A percentile compares a stretch with the other conserved stretches of the same genome.
These are phyloP conservation scores for Eruca vesicaria DNA, from an alignment of 441 rosid genomes.

Conservation along the genomic window DNA sequence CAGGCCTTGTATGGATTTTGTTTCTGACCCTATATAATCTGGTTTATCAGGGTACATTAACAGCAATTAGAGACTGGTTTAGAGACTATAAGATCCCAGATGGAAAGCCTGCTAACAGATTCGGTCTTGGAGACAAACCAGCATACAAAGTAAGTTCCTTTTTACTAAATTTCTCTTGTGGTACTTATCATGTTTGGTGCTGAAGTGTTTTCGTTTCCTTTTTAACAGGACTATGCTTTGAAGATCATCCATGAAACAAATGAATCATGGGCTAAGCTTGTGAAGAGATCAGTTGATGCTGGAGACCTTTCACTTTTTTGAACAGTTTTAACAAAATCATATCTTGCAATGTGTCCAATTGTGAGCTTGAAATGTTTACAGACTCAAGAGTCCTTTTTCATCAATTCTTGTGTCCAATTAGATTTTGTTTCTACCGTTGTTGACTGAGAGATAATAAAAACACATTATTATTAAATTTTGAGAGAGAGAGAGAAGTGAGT, in stretches of 20 bases:
- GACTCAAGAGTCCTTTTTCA: background rate
- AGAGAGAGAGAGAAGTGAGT: background rate
- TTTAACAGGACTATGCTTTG: constrained; percentile 73
- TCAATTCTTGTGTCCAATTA: constrained; percentile 27
- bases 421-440: constrained; percentile 10
- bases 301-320: constrained; percentile 67
- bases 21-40: background rate
- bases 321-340: background rate
- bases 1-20: background rate
- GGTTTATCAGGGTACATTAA: constrained; percentile 71
- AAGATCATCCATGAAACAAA: constrained; percentile 83
- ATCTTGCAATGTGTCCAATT: constrained; percentile 2
- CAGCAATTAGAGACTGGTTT: constrained; percentile 91
- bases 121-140: constrained; percentile 92
- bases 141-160: constrained; percentile 81
- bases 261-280: constrained; percentile 86
- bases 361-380: constrained; percentile 5
- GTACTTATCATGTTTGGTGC: constrained; percentile 1
- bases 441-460: constrained; percentile 6
- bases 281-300: constrained; percentile 71
- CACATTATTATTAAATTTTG: background rate
- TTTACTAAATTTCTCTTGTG: no score
- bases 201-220: background rate
- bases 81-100: constrained; percentile 97
- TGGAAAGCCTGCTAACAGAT: constrained; percentile 95